phyloP scores from a whole-genome alignment of 1,284 basidiomycete species.

The Lignosus rhinocerotis region DNA sequence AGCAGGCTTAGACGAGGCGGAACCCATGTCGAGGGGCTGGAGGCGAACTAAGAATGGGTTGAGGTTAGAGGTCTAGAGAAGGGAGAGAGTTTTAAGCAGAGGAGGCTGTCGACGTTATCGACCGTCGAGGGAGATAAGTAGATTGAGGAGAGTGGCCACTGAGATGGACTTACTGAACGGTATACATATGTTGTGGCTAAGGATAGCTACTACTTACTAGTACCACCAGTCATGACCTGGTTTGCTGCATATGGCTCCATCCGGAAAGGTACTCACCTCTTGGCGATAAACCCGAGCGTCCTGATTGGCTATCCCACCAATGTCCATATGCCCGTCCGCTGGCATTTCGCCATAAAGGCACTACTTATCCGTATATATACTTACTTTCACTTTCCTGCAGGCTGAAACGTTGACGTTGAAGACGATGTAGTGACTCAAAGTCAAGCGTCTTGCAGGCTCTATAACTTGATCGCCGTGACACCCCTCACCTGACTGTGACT shows the following conservation, averaged over 20 bases:
- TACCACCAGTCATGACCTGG: too few species aligned
- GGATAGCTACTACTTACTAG: not conserved
- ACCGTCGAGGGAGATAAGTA: not conserved
- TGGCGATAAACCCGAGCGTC: not conserved
- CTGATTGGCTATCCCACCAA: not conserved
- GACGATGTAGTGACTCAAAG: too few species aligned
- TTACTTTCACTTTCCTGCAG: too few species aligned
- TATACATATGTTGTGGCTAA: not conserved
- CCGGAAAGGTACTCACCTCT: not conserved
- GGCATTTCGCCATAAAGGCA: not conserved
- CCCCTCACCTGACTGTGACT: not conserved
- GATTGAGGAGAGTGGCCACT: not conserved
- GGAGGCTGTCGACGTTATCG: not conserved
- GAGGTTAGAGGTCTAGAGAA: not conserved
- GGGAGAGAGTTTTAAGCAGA: not conserved
- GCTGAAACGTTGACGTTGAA: too few species aligned
- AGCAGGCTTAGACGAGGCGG: conserved; percentile 46
- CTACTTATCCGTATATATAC: too few species aligned
- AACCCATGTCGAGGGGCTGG: conserved; percentile 45
- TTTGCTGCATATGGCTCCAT: not conserved
- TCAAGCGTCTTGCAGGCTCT: too few species aligned
- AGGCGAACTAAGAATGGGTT: not conserved
- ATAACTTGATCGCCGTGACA: too few species aligned
- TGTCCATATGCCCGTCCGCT: not conserved
- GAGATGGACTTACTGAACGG: not conserved